Evolutionary conservation across 108 stramenopile genomes (phyloP).

Genomic region (Cyclotella atomus): DNA sequence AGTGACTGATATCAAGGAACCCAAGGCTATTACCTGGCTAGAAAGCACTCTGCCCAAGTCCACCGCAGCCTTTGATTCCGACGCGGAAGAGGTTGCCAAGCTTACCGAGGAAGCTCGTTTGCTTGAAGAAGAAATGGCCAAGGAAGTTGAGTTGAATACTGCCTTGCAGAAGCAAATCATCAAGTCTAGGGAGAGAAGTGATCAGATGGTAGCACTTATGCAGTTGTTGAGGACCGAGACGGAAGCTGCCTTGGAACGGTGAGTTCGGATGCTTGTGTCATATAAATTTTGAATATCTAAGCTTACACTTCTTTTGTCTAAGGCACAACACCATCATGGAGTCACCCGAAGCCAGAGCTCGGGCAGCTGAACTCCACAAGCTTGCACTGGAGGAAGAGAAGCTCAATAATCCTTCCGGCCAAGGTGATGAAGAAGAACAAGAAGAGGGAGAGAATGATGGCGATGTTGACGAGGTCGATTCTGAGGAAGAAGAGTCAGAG

Average conservation of each 20-base stretch:
- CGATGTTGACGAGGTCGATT: slow-evolving; percentile 25
- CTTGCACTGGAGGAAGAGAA: slow-evolving; percentile 41
- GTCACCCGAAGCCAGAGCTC: slow-evolving; percentile 64
- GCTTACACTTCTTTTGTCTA: neutral
- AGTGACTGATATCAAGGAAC: slow-evolving; percentile 48
- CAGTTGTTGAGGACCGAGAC: slow-evolving; percentile 84
- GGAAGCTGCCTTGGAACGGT: slow-evolving; percentile 79
- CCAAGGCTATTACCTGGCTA: slow-evolving; percentile 68
- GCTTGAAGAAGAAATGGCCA: slow-evolving; percentile 61
- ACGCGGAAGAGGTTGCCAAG: slow-evolving; percentile 37
- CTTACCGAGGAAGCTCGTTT: slow-evolving; percentile 58
- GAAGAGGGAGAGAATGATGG: slow-evolving; percentile 26
- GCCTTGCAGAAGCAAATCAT: slow-evolving; percentile 67
- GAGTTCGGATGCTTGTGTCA: neutral
- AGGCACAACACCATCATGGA: slow-evolving; percentile 84
- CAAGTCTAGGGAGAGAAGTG: slow-evolving; percentile 51
- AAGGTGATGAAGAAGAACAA: slow-evolving; percentile 22
- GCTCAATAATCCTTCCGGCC: slow-evolving; percentile 35
- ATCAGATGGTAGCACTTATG: slow-evolving; percentile 85
- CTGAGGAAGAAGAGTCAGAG: slow-evolving; percentile 25
- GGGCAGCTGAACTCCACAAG: slow-evolving; percentile 56
- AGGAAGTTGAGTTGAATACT: slow-evolving; percentile 59
- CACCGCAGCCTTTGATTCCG: slow-evolving; percentile 37
- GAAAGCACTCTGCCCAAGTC: slow-evolving; percentile 57
- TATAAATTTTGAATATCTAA: no score